These are phyloP conservation scores for Thermomucor indicae-seudaticae DNA, from an alignment of 371 early-diverging fungal species.

Conservation along the genomic window DNA sequence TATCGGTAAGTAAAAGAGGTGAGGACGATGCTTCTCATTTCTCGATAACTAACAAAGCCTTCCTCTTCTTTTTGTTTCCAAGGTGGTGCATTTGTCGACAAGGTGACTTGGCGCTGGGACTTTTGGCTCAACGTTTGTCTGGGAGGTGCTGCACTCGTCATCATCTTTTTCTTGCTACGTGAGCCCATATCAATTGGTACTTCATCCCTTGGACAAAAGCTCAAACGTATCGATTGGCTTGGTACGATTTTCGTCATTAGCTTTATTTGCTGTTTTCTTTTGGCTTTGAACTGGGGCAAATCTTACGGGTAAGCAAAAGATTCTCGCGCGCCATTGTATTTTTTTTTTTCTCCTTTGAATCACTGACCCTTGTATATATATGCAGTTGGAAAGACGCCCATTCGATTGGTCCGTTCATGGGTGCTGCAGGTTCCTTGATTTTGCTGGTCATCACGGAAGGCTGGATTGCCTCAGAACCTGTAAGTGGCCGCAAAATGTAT, in stretches of 20 bases:
- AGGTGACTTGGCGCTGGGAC: constrained; percentile 70
- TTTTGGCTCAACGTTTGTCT: constrained; percentile 74
- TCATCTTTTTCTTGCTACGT: constrained; percentile 49
- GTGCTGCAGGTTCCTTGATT: constrained; percentile 8
- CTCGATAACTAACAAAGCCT: no score
- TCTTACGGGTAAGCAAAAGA: constrained; percentile 6
- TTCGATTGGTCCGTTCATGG: constrained; percentile 15
- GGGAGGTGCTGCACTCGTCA: constrained; percentile 46
- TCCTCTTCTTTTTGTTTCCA: no score
- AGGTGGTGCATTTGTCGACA: constrained; percentile 66
- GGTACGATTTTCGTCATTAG: constrained; percentile 8
- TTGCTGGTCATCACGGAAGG: constrained; percentile 17
- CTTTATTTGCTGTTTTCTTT: constrained; percentile 31
- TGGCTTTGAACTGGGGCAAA: constrained; percentile 50
- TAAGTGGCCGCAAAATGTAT: constrained; percentile 16
- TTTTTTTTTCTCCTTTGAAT: not conserved
- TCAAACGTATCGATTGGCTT: constrained; percentile 62
- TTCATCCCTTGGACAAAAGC: constrained; percentile 39
- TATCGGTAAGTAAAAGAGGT: no score
- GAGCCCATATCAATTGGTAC: constrained; percentile 33
- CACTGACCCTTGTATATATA: no score
- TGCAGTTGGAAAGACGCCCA: constrained; percentile 12
- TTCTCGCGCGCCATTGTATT: not conserved
- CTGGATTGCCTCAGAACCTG: constrained; percentile 19
- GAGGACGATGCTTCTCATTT: no score